Conservation (phyloP, 805 yeast species). For the Torulaspora gathmanii region DNA sequence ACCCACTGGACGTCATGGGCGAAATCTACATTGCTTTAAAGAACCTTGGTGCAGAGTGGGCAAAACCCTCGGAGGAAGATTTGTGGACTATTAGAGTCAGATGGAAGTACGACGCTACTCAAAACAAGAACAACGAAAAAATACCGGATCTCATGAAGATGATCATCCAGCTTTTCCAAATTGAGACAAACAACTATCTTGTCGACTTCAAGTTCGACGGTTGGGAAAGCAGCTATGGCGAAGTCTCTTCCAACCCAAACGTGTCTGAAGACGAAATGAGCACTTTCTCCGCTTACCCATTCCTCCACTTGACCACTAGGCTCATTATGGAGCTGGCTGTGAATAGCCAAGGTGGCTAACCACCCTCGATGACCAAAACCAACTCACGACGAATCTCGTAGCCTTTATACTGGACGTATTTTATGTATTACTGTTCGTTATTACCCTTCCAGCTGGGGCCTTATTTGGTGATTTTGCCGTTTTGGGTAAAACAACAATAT, state of each 20-base stretch:
- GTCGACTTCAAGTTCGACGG: slow-evolving; percentile 98
- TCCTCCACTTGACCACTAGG: slow-evolving; percentile 84
- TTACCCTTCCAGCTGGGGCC: slow-evolving; percentile 1
- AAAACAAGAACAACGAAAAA: slow-evolving; percentile 31
- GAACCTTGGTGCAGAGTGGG: slow-evolving; percentile 96
- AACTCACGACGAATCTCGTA: neutral
- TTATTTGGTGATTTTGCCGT: slow-evolving; percentile 6
- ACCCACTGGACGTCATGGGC: slow-evolving; percentile 98
- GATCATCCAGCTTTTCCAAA: slow-evolving; percentile 93
- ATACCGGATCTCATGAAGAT: slow-evolving; percentile 85
- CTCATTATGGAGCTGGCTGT: slow-evolving; percentile 96
- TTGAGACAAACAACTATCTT: slow-evolving; percentile 91
- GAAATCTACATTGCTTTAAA: slow-evolving; percentile 92
- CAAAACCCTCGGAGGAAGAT: slow-evolving; percentile 89
- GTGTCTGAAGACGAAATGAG: slow-evolving; percentile 63
- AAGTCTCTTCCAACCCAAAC: slow-evolving; percentile 30
- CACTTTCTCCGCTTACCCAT: slow-evolving; percentile 93
- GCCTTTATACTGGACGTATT: neutral
- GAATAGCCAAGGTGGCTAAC: slow-evolving; percentile 58
- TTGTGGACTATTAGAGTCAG: slow-evolving; percentile 93
- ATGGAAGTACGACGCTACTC: slow-evolving; percentile 68
- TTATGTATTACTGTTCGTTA: neutral
- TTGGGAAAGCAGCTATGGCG: slow-evolving; percentile 61
- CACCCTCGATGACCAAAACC: neutral
- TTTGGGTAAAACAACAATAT: slow-evolving; percentile 12